Percentiles rank a stretch among this genome's conserved stretches.
phyloP scores from a whole-genome alignment of 2,329 filamentous ascomycete genomes.

The Diaporthe helianthi region DNA sequence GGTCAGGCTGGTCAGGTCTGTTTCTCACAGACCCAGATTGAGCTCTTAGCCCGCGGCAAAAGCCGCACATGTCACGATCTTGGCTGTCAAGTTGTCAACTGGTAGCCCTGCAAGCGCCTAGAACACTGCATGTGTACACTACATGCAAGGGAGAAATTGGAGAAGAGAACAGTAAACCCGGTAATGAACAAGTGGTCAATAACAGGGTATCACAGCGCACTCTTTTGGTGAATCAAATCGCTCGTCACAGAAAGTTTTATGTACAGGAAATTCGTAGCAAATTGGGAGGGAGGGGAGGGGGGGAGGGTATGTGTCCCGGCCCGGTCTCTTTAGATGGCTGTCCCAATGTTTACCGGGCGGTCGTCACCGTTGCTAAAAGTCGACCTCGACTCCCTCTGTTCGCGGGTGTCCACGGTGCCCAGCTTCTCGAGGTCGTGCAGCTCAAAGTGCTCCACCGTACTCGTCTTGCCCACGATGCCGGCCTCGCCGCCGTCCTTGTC shows the following conservation, averaged over 20 bases:
- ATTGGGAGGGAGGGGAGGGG: too few species aligned
- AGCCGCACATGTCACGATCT: background rate
- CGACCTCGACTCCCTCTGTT: slow-evolving; percentile 11
- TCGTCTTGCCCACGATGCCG: background rate
- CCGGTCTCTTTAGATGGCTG: background rate
- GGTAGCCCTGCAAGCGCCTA: background rate
- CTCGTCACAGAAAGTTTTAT: slow-evolving; percentile 8
- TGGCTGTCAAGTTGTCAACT: too few species aligned
- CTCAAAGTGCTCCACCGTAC: slow-evolving; percentile 18
- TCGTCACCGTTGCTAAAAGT: slow-evolving; percentile 23
- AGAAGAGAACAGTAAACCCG: background rate
- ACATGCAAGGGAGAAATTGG: too few species aligned
- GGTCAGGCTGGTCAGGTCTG: too few species aligned
- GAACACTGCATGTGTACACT: background rate
- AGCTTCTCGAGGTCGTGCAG: slow-evolving; percentile 17
- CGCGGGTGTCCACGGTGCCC: background rate
- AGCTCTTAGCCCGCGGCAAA: background rate
- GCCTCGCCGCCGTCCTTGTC: slow-evolving; percentile 20
- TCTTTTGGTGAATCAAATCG: slow-evolving; percentile 13
- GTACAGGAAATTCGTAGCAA: slow-evolving; percentile 5
- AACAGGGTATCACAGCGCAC: slow-evolving; percentile 27
- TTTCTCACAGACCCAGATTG: background rate
- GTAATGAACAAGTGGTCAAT: background rate
- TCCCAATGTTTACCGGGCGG: slow-evolving; percentile 7
- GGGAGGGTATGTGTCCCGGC: too few species aligned